Evolutionary conservation across 116 monocot species (phyloP).

Genomic region (Posidonia oceanica): DNA sequence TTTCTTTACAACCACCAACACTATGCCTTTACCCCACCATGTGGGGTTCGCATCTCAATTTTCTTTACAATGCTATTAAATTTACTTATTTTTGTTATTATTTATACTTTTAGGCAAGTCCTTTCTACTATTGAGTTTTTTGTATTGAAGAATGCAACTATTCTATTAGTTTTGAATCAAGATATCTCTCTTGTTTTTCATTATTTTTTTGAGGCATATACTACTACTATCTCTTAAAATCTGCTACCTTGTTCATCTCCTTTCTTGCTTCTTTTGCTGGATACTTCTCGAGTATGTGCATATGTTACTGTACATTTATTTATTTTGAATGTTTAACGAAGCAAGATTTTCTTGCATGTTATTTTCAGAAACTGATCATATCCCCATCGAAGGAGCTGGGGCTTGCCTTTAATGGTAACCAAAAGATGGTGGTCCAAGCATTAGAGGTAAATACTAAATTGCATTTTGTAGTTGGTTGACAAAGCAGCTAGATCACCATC

Average conservation of each 20-base stretch:
- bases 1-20: too few relatives aligned
- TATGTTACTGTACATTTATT: neutral
- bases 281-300: neutral
- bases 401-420: conserved; percentile 82
- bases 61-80: too few relatives aligned
- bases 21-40: too few relatives aligned
- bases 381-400: conserved; percentile 91
- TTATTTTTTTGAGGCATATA: neutral
- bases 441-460: conserved; percentile 49
- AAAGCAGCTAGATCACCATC: neutral
- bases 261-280: neutral
- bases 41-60: too few relatives aligned
- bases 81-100: too few relatives aligned
- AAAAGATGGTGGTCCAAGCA: conserved; percentile 90
- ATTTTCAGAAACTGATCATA: conserved; percentile 73
- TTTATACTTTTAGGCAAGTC: too few relatives aligned
- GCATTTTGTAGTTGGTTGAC: neutral
- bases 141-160: too few relatives aligned
- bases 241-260: neutral
- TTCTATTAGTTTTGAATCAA: too few relatives aligned
- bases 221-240: neutral
- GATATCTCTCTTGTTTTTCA: too few relatives aligned
- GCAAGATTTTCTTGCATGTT: neutral
- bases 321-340: neutral
- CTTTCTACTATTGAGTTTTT: too few relatives aligned